Conservation (phyloP, 192 early-diverging fungal genomes). For the Backusella westeae region DNA sequence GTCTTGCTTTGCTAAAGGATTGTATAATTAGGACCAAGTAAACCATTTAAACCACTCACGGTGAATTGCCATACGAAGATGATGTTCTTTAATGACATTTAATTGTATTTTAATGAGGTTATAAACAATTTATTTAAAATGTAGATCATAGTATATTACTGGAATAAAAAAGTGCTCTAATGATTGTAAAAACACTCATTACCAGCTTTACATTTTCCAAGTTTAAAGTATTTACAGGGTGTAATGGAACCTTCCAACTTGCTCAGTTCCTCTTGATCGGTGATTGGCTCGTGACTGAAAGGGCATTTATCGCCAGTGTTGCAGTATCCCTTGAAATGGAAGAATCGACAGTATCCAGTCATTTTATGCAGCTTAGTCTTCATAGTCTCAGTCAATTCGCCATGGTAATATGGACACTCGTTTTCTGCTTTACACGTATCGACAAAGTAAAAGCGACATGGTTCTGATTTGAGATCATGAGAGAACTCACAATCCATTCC, state of each 20-base stretch:
- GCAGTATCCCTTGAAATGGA: constrained; percentile 39
- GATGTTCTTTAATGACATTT: too few relatives aligned
- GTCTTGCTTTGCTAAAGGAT: too few relatives aligned
- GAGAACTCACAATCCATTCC: constrained; percentile 16
- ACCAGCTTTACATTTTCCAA: constrained; percentile 16
- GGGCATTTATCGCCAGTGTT: constrained; percentile 33
- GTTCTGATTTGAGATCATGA: constrained; percentile 32
- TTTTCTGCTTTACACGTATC: constrained; percentile 23
- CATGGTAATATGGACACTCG: constrained; percentile 30
- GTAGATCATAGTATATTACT: too few relatives aligned
- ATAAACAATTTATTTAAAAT: too few relatives aligned
- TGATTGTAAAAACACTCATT: constrained; percentile 28
- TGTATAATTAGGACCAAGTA: too few relatives aligned
- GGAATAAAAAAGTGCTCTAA: neutral
- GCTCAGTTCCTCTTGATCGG: neutral
- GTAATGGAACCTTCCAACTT: constrained; percentile 11
- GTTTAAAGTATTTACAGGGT: constrained; percentile 25
- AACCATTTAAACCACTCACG: too few relatives aligned
- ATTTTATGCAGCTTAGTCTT: neutral
- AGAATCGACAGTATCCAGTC: constrained; percentile 34
- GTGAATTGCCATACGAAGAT: too few relatives aligned
- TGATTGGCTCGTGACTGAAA: constrained; percentile 27
- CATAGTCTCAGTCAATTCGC: neutral
- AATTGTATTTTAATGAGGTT: too few relatives aligned
- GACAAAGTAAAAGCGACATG: constrained; percentile 35